These are phyloP conservation scores for Leccinum olivaceopallidum DNA, from an alignment of 768 basidiomycete genomes.

Conservation along the genomic window DNA sequence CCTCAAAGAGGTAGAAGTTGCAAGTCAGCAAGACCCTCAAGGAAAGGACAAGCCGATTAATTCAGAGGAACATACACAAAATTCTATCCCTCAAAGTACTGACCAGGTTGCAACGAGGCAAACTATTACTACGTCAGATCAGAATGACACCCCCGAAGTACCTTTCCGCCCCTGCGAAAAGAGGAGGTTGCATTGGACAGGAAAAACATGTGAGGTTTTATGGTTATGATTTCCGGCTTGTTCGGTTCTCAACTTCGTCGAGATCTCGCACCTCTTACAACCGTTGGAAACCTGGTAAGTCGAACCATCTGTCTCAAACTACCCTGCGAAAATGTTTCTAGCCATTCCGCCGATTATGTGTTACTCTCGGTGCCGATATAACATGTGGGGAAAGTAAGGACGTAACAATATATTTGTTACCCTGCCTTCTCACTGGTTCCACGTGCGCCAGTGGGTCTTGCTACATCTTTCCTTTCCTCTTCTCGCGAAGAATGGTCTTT, in stretches of 20 bases:
- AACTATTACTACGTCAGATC: conserved; percentile 37
- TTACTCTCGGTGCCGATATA: conserved; percentile 86
- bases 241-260: conserved; percentile 31
- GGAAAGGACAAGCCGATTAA: not conserved
- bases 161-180: conserved; percentile 78
- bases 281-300: conserved; percentile 87
- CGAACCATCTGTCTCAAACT: not conserved
- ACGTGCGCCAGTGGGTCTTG: conserved; percentile 79
- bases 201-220: conserved; percentile 71
- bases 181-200: conserved; percentile 81
- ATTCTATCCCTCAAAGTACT: not conserved
- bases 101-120: conserved; percentile 32
- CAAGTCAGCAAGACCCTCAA: conserved; percentile 19
- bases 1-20: conserved; percentile 48
- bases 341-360: conserved; percentile 93
- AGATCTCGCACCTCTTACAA: conserved; percentile 85
- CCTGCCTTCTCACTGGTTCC: not conserved
- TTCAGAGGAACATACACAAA: conserved; percentile 19
- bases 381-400: conserved; percentile 88
- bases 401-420: not conserved
- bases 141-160: conserved; percentile 66
- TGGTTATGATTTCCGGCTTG: not conserved
- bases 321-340: conserved; percentile 29
- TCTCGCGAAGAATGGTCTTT: conserved; percentile 96
- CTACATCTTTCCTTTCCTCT: conserved; percentile 82